Evolutionary conservation across 208 protist species (phyloP).

Genomic region (Porcisia deanei): DNA sequence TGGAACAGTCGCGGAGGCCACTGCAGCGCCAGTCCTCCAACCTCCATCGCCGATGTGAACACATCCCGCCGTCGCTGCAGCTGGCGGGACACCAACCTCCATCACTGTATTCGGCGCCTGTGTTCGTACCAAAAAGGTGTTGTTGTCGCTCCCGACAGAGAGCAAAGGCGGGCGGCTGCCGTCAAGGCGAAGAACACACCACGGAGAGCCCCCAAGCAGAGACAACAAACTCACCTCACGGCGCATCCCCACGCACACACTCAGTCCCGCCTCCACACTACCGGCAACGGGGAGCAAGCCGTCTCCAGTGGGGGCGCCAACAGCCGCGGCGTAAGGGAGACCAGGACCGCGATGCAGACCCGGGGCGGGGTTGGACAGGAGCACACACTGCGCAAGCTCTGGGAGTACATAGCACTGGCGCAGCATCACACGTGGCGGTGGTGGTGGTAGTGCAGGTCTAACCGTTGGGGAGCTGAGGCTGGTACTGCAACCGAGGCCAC

Average conservation of each 20-base stretch:
- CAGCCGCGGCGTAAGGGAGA: not conserved
- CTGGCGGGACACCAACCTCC: conserved; percentile 33
- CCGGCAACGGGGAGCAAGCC: not conserved
- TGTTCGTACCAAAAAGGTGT: conserved; percentile 30
- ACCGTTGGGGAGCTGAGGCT: not conserved
- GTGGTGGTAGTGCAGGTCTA: not conserved
- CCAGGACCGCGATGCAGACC: not conserved
- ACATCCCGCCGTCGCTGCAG: conserved; percentile 20
- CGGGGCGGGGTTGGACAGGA: conserved; percentile 37
- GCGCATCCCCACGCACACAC: conserved; percentile 71
- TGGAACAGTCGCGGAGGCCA: not conserved
- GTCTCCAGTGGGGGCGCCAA: not conserved
- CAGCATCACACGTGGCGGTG: conserved; percentile 28
- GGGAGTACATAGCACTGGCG: conserved; percentile 45
- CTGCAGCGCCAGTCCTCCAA: not conserved
- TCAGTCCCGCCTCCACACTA: conserved; percentile 32
- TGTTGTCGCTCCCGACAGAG: conserved; percentile 32
- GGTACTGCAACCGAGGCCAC: not conserved
- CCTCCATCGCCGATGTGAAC: not conserved
- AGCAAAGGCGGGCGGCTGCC: conserved; percentile 32
- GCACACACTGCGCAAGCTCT: conserved; percentile 41
- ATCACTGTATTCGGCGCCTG: conserved; percentile 30
- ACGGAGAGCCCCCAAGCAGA: conserved; percentile 52
- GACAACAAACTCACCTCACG: conserved; percentile 66
- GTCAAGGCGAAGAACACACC: conserved; percentile 55